phyloP scores from a whole-genome alignment of 139 green algal species.

The Desmodesmus armatus region DNA sequence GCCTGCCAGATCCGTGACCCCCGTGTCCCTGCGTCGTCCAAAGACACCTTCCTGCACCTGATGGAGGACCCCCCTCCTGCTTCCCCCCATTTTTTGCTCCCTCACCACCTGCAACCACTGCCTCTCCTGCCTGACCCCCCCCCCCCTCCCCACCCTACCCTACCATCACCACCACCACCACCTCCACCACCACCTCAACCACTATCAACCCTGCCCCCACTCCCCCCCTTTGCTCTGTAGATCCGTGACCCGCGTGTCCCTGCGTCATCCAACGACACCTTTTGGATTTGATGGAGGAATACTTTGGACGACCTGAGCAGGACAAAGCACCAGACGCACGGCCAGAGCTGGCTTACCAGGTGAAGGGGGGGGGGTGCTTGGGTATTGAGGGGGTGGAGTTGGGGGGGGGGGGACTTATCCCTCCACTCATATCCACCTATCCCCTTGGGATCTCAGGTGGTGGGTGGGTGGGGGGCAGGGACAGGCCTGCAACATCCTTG shows the following conservation, averaged over 20 bases:
- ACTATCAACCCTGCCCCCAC: background rate
- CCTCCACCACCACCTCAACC: too few relatives aligned
- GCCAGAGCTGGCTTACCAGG: slow-evolving; percentile 85
- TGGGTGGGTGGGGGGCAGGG: too few relatives aligned
- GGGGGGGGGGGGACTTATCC: background rate
- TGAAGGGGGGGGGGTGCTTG: slow-evolving; percentile 12
- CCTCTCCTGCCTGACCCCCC: background rate
- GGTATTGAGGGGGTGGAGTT: background rate
- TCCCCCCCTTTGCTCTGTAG: background rate
- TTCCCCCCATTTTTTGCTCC: too few relatives aligned
- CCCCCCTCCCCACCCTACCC: background rate
- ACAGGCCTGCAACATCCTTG: background rate
- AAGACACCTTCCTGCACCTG: slow-evolving; percentile 83
- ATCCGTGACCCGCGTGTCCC: slow-evolving; percentile 83
- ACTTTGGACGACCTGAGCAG: slow-evolving; percentile 76
- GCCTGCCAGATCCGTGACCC: slow-evolving; percentile 77
- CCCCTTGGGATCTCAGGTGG: too few relatives aligned
- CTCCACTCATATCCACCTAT: background rate
- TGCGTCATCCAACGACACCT: slow-evolving; percentile 71
- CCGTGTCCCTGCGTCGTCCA: slow-evolving; percentile 68
- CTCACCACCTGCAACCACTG: too few relatives aligned
- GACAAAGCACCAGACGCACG: slow-evolving; percentile 78
- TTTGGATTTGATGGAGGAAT: slow-evolving; percentile 91
- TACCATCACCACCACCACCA: background rate
- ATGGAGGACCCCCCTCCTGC: too few relatives aligned